Conservation (phyloP, 768 basidiomycete species). For the Neoboletus subvelutipes region DNA sequence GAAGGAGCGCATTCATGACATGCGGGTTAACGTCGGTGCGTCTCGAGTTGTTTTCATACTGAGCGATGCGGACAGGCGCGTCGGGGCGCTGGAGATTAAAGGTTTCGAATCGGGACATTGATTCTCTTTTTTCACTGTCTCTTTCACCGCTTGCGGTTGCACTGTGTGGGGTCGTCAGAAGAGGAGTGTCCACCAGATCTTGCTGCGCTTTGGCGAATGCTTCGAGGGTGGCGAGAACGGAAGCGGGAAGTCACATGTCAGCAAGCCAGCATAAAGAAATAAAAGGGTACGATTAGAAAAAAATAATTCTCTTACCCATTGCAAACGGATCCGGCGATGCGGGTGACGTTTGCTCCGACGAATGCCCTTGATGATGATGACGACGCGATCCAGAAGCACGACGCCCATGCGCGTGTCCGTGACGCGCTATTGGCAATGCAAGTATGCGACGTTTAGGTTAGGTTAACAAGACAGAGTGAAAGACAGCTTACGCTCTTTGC, state of each 20-base stretch:
- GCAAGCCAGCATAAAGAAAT: not conserved
- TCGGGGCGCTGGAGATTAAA: not conserved
- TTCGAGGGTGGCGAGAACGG: not conserved
- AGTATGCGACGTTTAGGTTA: not conserved
- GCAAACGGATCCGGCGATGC: conserved; percentile 23
- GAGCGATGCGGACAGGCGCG: conserved; percentile 9
- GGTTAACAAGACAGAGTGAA: too few relatives aligned
- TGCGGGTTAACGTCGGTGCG: not conserved
- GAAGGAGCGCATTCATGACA: conserved; percentile 17
- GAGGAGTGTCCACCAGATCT: not conserved
- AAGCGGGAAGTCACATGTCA: not conserved
- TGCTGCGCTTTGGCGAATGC: conserved; percentile 24
- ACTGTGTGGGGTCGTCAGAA: not conserved
- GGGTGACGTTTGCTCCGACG: conserved; percentile 1
- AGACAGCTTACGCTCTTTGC: conserved; percentile 17
- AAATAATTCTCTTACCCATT: conserved; percentile 10
- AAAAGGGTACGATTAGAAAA: too few relatives aligned
- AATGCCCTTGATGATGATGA: conserved; percentile 4
- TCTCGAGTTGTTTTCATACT: not conserved
- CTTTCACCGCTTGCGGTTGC: not conserved
- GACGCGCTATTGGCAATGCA: not conserved
- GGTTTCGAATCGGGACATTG: not conserved
- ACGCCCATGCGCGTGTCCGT: conserved; percentile 1
- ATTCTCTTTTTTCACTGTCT: not conserved
- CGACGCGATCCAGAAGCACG: conserved; percentile 14